phyloP scores from a whole-genome alignment of 495 filamentous ascomycete genomes.

The Aspergillus heteromorphus region DNA sequence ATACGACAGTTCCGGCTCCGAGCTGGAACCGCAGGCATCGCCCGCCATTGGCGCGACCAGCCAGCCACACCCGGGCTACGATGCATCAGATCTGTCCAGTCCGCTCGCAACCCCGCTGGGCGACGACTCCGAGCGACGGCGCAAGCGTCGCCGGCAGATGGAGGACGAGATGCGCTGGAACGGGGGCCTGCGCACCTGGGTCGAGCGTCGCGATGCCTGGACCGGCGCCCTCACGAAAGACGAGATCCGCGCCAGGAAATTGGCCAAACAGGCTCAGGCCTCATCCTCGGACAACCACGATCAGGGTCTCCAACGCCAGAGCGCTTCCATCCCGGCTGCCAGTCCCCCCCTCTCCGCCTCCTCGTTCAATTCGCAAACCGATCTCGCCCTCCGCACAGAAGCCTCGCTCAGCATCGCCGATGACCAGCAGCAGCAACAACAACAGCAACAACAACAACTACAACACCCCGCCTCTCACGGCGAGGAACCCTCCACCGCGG shows the following conservation, averaged over 20 bases:
- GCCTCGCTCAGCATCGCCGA: conserved; percentile 23
- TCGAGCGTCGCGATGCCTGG: conserved; percentile 76
- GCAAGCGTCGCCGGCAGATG: conserved; percentile 52
- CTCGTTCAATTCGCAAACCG: conserved; percentile 5
- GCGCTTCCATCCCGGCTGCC: not conserved
- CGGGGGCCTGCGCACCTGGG: conserved; percentile 68
- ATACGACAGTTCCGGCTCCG: conserved; percentile 40
- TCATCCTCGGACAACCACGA: not conserved
- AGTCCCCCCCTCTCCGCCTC: not conserved
- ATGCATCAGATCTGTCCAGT: conserved; percentile 1
- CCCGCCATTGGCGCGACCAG: conserved; percentile 14
- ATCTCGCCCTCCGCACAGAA: conserved; percentile 28
- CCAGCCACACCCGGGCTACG: not conserved
- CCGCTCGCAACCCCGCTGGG: not conserved
- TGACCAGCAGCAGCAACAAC: conserved; percentile 12
- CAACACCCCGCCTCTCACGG: conserved; percentile 16
- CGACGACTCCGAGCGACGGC: conserved; percentile 39
- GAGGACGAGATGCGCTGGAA: conserved; percentile 83
- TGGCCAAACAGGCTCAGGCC: not conserved
- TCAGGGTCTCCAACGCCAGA: not conserved
- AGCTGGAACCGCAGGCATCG: conserved; percentile 34
- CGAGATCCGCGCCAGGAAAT: conserved; percentile 16
- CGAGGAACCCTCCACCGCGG: conserved; percentile 10
- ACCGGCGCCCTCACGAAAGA: conserved; percentile 57
- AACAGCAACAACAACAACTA: conserved; percentile 13